These are phyloP conservation scores for Penicillium sp. DNA, from an alignment of 2,329 filamentous ascomycete genomes.

Conservation along the genomic window DNA sequence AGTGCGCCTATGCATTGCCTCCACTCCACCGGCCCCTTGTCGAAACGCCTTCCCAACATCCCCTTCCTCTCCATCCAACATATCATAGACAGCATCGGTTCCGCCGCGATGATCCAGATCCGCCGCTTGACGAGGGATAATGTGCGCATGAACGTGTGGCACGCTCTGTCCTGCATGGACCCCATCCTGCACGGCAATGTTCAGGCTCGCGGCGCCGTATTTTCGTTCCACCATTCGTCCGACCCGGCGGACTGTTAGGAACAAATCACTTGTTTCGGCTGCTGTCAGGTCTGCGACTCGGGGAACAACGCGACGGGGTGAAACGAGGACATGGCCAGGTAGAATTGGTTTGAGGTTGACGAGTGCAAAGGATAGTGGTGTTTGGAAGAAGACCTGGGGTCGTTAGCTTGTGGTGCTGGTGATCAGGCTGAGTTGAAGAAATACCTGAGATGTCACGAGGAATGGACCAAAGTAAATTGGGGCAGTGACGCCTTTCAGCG, in stretches of 20 bases:
- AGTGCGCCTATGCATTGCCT: conserved; percentile 47
- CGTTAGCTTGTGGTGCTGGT: conserved; percentile 1
- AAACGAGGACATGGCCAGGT: conserved; percentile 88
- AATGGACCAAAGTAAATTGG: conserved; percentile 67
- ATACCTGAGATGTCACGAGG: conserved; percentile 67
- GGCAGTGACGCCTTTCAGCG: conserved; percentile 26
- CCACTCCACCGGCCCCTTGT: conserved; percentile 41
- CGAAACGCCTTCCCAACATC: conserved; percentile 68
- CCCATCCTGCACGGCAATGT: conserved; percentile 93
- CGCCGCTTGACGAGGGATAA: conserved; percentile 65
- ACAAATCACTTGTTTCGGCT: conserved; percentile 75
- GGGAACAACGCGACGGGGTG: conserved; percentile 61
- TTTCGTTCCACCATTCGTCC: conserved; percentile 65
- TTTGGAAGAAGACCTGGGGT: conserved; percentile 75
- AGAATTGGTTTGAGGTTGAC: conserved; percentile 95
- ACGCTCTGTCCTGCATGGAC: conserved; percentile 87
- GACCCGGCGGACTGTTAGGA: conserved; percentile 76
- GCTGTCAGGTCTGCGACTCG: conserved; percentile 69
- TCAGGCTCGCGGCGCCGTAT: conserved; percentile 67
- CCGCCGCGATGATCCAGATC: conserved; percentile 55
- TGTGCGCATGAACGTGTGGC: conserved; percentile 84
- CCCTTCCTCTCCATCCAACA: conserved; percentile 77
- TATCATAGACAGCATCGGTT: conserved; percentile 71
- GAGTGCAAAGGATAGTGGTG: conserved; percentile 72
- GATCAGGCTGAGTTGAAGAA: neutral